Base-by-base conservation (phyloP, 768 basidiomycete genomes). In the Auriscalpium vulgare region DNA sequence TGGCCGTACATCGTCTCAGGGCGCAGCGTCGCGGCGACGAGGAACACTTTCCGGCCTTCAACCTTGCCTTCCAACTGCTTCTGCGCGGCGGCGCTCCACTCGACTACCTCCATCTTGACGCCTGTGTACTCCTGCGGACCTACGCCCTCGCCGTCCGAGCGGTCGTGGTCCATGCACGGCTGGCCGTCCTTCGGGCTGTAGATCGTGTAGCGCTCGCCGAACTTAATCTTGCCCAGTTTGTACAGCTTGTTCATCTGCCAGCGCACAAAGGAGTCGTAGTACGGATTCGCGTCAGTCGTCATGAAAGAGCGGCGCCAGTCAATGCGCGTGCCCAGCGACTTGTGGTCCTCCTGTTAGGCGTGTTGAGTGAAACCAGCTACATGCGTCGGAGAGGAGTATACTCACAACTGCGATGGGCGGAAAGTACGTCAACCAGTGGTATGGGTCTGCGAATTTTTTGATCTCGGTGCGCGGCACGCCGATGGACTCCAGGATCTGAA, bases 141-240 rank as follows among this genome's bases (percentile, higher is more conserved):
- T 54, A 93, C 75, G 48, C 87, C 95, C 72, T 99, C 97, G 44
- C 97, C 97, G 57, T 92, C 91, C 51, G 84, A 81, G 56, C 97
- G 88, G 70, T 99, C 97, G 74, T 99, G 97, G 71, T 99, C 97
- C 97, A 99, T 98, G 67, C 97, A 99, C 0, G 97, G 95, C 67
- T 98, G 97, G 2, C 94, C 95, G 63, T 99, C 97, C 71, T 97
- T 97, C 2, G 94, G 93, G 61, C 91, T 95, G 79, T 97, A 99
- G 67, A 99, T 91, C 13, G 97, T 99, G 71, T 97, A 95, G 46
- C 97, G 86, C 72, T 97, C 90, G 50, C 97, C 97, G 67, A 97
- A 99, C 72, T 95, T 97, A 77, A 99, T 91, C 73, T 94, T 95
- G 37, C 88, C 88, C 48, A 93, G 77, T 45, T 74, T 76, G 71